Evolutionary conservation across 345 rosid species (phyloP), one percentile per base, ranked within the genome.

Genomic region (Carallia pectinifolia): DNA sequence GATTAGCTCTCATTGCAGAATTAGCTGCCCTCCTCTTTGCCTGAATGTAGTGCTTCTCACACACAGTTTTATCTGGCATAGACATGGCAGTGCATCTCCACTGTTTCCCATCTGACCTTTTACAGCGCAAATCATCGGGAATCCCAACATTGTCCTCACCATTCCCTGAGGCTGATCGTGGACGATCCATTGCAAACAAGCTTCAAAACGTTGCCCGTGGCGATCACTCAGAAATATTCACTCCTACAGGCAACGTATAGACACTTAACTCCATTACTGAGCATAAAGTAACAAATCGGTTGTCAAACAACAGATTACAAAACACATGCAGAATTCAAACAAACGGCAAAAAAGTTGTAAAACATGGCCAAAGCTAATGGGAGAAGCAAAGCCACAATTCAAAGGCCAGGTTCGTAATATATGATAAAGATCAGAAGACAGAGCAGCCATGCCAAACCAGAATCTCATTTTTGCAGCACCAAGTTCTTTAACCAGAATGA

Each of bases 11-110:
- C 29, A 89, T 67, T 12, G 94, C 96, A 16, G 98, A 96, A 82
- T 81, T 96, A 40, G 99, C 99, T 9, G 98, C 99, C 73, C 99
- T 86, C 76, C 67, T 89, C 82, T 96, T 96, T 0, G 98, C 98
- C 81, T 95, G 99, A 36, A 86, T 85, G 73, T 90, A 95, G 65
- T 96, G 99, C 76, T 96, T 96, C 83, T 96, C 98, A 7, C 99
- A 96, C 1, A 96, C 99, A 0, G 99, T 92, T 80, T 96, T 96
- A 73, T 95, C 99, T 0, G 97, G 97, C 98, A 95, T 95, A 63
- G 97, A 92, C 91, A 79, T 85, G 64, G 99, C 97, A 67, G 97
- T 95, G 81, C 99, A 95, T 81, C 98, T 87, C 99, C 98, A 95
- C 60, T 95, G 99, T 65, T 95, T 95, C 72, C 99, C 98, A 69